phyloP scores from a whole-genome alignment of 2,329 filamentous ascomycete species.

The Ophiosphaerella narmari region DNA sequence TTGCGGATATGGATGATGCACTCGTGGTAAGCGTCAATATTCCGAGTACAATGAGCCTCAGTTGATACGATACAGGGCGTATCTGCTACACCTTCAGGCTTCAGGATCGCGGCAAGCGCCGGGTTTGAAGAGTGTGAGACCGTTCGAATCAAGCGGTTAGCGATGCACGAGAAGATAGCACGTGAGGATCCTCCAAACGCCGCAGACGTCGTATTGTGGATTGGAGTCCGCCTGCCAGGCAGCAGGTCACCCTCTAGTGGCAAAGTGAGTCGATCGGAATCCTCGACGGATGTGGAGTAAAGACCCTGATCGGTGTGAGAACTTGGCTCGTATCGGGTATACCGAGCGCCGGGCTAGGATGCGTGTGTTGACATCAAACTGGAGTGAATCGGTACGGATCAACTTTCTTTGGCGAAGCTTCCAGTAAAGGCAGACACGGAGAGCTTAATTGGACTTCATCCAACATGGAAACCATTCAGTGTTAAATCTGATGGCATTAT shows the following conservation, averaged over 20 bases:
- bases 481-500: too few relatives aligned
- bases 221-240: constrained; percentile 14
- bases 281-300: constrained; percentile 8
- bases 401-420: background rate
- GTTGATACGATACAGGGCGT: constrained; percentile 18
- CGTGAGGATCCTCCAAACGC: constrained; percentile 1
- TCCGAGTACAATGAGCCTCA: background rate
- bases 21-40: constrained; percentile 16
- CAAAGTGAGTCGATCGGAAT: constrained; percentile 6
- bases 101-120: constrained; percentile 25
- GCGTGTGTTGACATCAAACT: background rate
- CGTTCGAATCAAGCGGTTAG: constrained; percentile 19
- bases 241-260: constrained; percentile 3
- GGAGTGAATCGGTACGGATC: background rate
- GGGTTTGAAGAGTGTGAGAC: constrained; percentile 32
- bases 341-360: too few relatives aligned
- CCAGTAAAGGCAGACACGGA: constrained; percentile 1
- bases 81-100: constrained; percentile 32
- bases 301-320: constrained; percentile 17
- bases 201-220: constrained; percentile 22
- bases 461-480: too few relatives aligned
- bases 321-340: constrained; percentile 2
- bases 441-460: constrained; percentile 5
- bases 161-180: constrained; percentile 2
- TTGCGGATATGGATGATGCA: constrained; percentile 30